These are phyloP conservation scores for Fraxinus paxiana DNA, from an alignment of 305 asterid species.

Conservation along the genomic window DNA sequence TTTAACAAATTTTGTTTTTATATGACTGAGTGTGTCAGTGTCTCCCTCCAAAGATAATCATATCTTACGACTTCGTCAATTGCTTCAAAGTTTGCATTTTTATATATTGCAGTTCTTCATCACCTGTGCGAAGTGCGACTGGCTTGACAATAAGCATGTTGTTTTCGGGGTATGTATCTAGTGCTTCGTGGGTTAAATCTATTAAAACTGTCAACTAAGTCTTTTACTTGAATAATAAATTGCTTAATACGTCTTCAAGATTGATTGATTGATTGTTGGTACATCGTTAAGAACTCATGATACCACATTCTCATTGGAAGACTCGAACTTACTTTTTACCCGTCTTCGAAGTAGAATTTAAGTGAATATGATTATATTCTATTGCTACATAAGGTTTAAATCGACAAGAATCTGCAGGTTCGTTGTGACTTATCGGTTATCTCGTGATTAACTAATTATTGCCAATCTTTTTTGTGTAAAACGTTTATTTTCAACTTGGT, in stretches of 20 bases:
- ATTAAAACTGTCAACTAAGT: not conserved
- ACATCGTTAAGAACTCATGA: not conserved
- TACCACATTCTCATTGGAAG: not conserved
- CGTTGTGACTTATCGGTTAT: not conserved
- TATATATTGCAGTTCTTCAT: conserved; percentile 67
- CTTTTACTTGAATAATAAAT: not conserved
- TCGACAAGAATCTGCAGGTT: not conserved
- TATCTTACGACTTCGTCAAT: not conserved
- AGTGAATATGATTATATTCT: not conserved
- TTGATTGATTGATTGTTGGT: not conserved
- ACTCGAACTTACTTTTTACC: not conserved
- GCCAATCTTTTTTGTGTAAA: not conserved
- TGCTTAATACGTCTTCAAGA: not conserved
- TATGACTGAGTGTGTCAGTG: not conserved
- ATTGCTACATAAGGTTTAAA: not conserved
- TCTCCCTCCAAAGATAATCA: not conserved
- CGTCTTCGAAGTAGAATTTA: not conserved
- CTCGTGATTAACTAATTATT: not conserved
- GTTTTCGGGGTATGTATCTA: conserved; percentile 78
- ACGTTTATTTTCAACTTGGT: not conserved
- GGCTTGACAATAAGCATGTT: conserved; percentile 97
- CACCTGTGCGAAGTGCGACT: conserved; percentile 89
- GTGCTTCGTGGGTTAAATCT: conserved; percentile 10
- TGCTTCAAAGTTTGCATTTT: conserved; percentile 22
- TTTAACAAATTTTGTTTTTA: not conserved